Percentiles rank a stretch among this genome's conserved stretches.
These are phyloP conservation scores for Metarhizium rileyi DNA, from an alignment of 2,329 filamentous ascomycete species.

Conservation along the genomic window DNA sequence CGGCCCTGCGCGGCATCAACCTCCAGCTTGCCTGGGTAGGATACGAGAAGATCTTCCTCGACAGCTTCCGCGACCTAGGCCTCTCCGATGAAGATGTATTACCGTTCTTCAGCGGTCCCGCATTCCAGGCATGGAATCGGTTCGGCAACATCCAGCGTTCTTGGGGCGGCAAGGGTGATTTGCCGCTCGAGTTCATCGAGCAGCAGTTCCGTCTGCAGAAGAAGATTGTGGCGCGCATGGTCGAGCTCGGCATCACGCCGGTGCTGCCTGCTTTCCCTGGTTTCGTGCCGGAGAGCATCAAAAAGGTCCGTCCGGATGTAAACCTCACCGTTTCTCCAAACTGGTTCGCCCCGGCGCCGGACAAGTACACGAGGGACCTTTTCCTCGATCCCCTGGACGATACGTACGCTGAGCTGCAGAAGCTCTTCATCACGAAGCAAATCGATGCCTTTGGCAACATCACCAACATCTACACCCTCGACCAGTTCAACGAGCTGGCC, in stretches of 20 bases:
- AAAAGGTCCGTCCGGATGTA: slow-evolving; percentile 31
- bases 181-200: slow-evolving; percentile 36
- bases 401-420: slow-evolving; percentile 32
- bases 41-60: slow-evolving; percentile 38
- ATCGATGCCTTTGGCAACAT: slow-evolving; percentile 36
- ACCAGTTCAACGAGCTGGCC: slow-evolving; percentile 43
- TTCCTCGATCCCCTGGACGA: slow-evolving; percentile 38
- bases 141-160: slow-evolving; percentile 43
- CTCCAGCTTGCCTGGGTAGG: slow-evolving; percentile 42
- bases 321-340: slow-evolving; percentile 31
- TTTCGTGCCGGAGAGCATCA: slow-evolving; percentile 34
- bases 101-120: slow-evolving; percentile 38
- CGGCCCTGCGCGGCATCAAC: slow-evolving; percentile 41
- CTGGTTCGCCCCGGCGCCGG: slow-evolving; percentile 24
- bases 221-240: slow-evolving; percentile 38
- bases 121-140: slow-evolving; percentile 44
- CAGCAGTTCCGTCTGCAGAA: slow-evolving; percentile 37
- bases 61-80: slow-evolving; percentile 35
- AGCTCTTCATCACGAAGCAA: slow-evolving; percentile 36
- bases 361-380: slow-evolving; percentile 32
- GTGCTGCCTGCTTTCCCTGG: slow-evolving; percentile 41
- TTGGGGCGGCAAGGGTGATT: slow-evolving; percentile 29
- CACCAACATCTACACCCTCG: slow-evolving; percentile 37
- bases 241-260: slow-evolving; percentile 42
- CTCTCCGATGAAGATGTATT: slow-evolving; percentile 33